phyloP scores from a whole-genome alignment of 129 eudicot species.

The carrot (Daucus carota) region DH1_v3.0 NC_030384.2:38026501-38027000 shows the following conservation, averaged over 20 bases:
- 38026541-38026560: neutral
- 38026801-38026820: neutral
- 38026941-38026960: slow-evolving; percentile 80
- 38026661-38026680: slow-evolving; percentile 93
- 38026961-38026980: slow-evolving; percentile 81
- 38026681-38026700: slow-evolving; percentile 90
- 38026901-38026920: slow-evolving; percentile 57
- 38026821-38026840: neutral
- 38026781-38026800: neutral
- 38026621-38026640: slow-evolving; percentile 81
- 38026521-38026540: neutral
- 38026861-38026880: slow-evolving; percentile 76
- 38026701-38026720: slow-evolving; percentile 78
- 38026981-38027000: slow-evolving; percentile 90
- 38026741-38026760: slow-evolving; percentile 26
- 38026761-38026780: neutral
- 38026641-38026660: slow-evolving; percentile 92
- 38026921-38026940: slow-evolving; percentile 50
- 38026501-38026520: neutral
- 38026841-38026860: neutral
- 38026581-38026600: slow-evolving; percentile 68
- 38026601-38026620: slow-evolving; percentile 92
- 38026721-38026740: slow-evolving; percentile 97
- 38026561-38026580: slow-evolving; percentile 3
- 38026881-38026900: slow-evolving; percentile 53